phyloP scores from a whole-genome alignment of 1,139 yeast genomes.

The Kodamaea derodonti region DNA sequence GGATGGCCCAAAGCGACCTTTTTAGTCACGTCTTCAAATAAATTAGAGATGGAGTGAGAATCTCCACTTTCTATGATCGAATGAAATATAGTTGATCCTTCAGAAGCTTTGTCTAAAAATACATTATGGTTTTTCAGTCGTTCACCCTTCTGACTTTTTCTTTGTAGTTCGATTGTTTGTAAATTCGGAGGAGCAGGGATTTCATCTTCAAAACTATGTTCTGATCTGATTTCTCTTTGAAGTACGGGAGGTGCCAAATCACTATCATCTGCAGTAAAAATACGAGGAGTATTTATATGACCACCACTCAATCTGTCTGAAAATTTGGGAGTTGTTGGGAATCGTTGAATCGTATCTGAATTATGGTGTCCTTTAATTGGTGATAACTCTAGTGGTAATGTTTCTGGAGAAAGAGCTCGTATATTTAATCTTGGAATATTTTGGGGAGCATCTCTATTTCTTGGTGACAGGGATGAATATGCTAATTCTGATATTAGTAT shows the following conservation, averaged over 20 bases:
- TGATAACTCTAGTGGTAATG: slow-evolving; percentile 18
- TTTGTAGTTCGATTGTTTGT: slow-evolving; percentile 6
- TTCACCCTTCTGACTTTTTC: slow-evolving; percentile 2
- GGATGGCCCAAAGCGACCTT: slow-evolving; percentile 8
- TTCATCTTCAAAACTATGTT: slow-evolving; percentile 10
- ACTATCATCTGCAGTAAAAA: slow-evolving; percentile 21
- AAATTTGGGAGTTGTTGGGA: slow-evolving; percentile 50
- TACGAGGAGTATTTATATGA: slow-evolving; percentile 3
- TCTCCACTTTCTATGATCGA: slow-evolving; percentile 21
- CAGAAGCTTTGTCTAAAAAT: slow-evolving; percentile 27
- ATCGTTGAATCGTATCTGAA: slow-evolving; percentile 35
- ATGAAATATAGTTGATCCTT: slow-evolving; percentile 30
- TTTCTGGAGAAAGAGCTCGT: slow-evolving; percentile 23
- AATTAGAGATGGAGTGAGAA: slow-evolving; percentile 27
- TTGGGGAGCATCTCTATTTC: slow-evolving; percentile 5
- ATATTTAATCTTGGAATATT: slow-evolving; percentile 5
- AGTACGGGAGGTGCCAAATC: slow-evolving; percentile 29
- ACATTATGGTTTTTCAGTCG: slow-evolving; percentile 23
- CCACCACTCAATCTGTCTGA: slow-evolving; percentile 14
- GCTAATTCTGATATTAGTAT: slow-evolving; percentile 32
- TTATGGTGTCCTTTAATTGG: slow-evolving; percentile 16
- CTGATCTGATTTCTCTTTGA: slow-evolving; percentile 9
- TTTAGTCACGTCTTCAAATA: slow-evolving; percentile 27
- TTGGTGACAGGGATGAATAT: slow-evolving; percentile 11
- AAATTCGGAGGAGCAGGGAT: slow-evolving; percentile 14